These are phyloP conservation scores for Psidium friedrichsthalianum DNA, from an alignment of 345 rosid species.

Conservation along the genomic window DNA sequence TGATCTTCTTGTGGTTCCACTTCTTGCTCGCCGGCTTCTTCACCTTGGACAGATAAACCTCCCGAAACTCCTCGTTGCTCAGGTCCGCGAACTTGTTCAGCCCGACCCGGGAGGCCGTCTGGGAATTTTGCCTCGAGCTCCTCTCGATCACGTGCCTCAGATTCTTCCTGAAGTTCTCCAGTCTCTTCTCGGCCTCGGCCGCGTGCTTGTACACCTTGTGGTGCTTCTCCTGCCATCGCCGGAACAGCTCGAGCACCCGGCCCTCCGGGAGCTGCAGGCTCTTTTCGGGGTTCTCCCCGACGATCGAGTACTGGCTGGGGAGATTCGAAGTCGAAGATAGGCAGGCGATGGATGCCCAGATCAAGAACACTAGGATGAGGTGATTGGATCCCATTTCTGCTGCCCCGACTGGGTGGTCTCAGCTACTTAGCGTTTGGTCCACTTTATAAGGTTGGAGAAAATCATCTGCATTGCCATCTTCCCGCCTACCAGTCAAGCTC, in stretches of 20 bases:
- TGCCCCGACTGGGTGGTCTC: background rate
- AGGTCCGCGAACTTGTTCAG: conserved; percentile 59
- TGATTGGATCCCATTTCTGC: conserved; percentile 17
- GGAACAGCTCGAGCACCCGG: conserved; percentile 30
- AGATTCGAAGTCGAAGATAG: conserved; percentile 7
- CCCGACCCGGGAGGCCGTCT: conserved; percentile 24
- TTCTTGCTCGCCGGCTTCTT: conserved; percentile 24
- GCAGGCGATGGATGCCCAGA: conserved; percentile 14
- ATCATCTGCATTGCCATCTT: background rate
- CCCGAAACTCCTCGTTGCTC: conserved; percentile 49
- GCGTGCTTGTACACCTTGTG: conserved; percentile 32
- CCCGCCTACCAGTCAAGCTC: conserved; percentile 40
- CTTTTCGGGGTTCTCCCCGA: conserved; percentile 11
- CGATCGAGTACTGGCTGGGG: conserved; percentile 33
- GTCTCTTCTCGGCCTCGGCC: conserved; percentile 35
- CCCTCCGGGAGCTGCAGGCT: conserved; percentile 27
- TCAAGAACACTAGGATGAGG: conserved; percentile 5
- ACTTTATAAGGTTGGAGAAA: background rate
- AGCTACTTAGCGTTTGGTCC: background rate
- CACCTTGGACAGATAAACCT: conserved; percentile 28
- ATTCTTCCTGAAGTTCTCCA: conserved; percentile 32
- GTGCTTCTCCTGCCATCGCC: conserved; percentile 39
- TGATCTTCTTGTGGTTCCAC: background rate
- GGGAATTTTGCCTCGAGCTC: background rate
- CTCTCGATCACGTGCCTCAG: conserved; percentile 37